Evolutionary conservation across 2,329 filamentous ascomycete species (phyloP).

Genomic region (Phaeosphaeriaceae sp.): DNA sequence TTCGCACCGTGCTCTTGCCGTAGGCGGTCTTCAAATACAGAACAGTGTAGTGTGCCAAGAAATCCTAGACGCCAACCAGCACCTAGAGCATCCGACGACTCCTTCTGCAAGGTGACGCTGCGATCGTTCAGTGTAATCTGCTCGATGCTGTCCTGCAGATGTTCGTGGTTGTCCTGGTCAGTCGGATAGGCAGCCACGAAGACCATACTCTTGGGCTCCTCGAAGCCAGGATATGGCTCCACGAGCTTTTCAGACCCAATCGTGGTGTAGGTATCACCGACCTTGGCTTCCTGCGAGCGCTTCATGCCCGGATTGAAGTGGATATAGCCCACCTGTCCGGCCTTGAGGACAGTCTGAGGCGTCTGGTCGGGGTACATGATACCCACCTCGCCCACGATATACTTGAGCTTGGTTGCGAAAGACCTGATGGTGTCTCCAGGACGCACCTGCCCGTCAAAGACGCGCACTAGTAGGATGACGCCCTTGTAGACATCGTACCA

Average conservation of each 20-base stretch:
- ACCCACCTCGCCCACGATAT: conserved; percentile 93
- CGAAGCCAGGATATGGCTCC: conserved; percentile 86
- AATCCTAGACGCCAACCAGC: conserved; percentile 95
- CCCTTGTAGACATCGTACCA: conserved; percentile 98
- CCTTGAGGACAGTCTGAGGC: conserved; percentile 78
- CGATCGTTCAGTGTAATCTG: conserved; percentile 94
- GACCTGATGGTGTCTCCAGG: conserved; percentile 88
- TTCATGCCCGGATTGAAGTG: conserved; percentile 99
- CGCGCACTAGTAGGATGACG: conserved; percentile 85
- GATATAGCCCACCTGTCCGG: conserved; percentile 95
- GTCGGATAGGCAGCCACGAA: conserved; percentile 97
- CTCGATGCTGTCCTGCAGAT: conserved; percentile 90
- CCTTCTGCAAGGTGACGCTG: conserved; percentile 91
- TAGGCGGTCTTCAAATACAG: conserved; percentile 96
- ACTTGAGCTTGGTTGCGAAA: conserved; percentile 86
- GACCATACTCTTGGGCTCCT: conserved; percentile 98
- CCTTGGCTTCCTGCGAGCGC: conserved; percentile 90
- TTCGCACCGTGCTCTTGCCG: conserved; percentile 92
- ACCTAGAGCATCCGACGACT: conserved; percentile 90
- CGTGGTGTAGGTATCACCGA: conserved; percentile 92
- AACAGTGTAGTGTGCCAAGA: conserved; percentile 95
- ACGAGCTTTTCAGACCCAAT: conserved; percentile 78
- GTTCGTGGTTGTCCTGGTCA: conserved; percentile 84
- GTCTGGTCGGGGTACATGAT: conserved; percentile 94
- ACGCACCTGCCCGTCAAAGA: conserved; percentile 86